Evolutionary conservation across 805 yeast species (phyloP).

Genomic region (Metschnikowia reukaufii): DNA sequence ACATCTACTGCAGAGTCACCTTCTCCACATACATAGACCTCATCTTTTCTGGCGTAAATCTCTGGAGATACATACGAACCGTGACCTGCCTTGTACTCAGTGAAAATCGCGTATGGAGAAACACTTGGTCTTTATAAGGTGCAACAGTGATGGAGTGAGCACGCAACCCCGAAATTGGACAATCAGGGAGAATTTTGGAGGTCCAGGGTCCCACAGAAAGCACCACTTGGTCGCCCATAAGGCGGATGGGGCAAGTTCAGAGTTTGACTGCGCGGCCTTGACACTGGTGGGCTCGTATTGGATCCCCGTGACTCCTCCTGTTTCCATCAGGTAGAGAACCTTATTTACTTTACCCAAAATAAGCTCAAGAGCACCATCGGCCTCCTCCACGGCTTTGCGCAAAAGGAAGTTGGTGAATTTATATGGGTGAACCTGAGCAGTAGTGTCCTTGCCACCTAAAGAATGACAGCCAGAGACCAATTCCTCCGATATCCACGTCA

Average conservation of each 20-base stretch:
- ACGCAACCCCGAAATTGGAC: slow-evolving; percentile 91
- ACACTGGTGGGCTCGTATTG: slow-evolving; percentile 53
- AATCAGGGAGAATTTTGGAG: slow-evolving; percentile 80
- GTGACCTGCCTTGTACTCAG: slow-evolving; percentile 77
- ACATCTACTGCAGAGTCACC: slow-evolving; percentile 88
- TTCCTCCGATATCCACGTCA: slow-evolving; percentile 73
- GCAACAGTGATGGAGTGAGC: slow-evolving; percentile 94
- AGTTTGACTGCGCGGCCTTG: slow-evolving; percentile 26
- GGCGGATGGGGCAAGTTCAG: slow-evolving; percentile 38
- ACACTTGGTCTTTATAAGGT: slow-evolving; percentile 71
- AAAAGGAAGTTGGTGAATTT: slow-evolving; percentile 84
- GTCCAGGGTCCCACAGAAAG: slow-evolving; percentile 97
- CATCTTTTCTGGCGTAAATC: slow-evolving; percentile 91
- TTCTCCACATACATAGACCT: slow-evolving; percentile 96
- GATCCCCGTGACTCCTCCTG: slow-evolving; percentile 72
- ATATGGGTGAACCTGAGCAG: slow-evolving; percentile 97
- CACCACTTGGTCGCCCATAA: slow-evolving; percentile 74
- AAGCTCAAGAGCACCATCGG: slow-evolving; percentile 76
- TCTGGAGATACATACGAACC: slow-evolving; percentile 83
- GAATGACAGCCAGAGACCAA: slow-evolving; percentile 72
- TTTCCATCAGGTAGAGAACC: slow-evolving; percentile 57
- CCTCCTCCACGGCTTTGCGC: slow-evolving; percentile 67
- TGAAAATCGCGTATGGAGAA: slow-evolving; percentile 92
- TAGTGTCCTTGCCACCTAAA: slow-evolving; percentile 80
- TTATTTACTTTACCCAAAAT: slow-evolving; percentile 81